These are phyloP conservation scores for Ceratocystis alfenasii DNA, from an alignment of 2,329 filamentous ascomycete genomes.

Conservation along the genomic window DNA sequence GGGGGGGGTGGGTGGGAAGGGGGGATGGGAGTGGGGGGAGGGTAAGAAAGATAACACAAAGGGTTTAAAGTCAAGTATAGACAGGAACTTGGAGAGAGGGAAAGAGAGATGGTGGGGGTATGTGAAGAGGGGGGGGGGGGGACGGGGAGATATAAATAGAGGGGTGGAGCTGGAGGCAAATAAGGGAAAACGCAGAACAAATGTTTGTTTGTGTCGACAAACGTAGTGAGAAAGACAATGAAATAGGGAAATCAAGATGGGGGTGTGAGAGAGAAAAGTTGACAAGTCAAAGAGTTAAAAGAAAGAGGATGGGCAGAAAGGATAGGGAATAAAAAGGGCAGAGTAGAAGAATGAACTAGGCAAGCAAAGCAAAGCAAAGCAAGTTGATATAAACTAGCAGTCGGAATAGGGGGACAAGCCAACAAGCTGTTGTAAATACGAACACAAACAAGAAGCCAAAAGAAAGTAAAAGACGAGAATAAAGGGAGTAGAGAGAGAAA, in stretches of 20 bases:
- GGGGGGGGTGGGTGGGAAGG: too few relatives aligned
- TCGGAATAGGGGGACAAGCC: not conserved
- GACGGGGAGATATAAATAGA: not conserved
- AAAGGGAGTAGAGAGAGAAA: not conserved
- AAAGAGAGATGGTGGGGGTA: not conserved
- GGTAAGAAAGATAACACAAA: not conserved
- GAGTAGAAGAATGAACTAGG: not conserved
- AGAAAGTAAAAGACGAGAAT: not conserved
- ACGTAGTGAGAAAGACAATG: not conserved
- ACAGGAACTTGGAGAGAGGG: not conserved
- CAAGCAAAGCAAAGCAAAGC: too few relatives aligned
- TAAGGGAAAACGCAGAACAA: not conserved
- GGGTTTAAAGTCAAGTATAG: not conserved
- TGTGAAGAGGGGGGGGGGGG: not conserved
- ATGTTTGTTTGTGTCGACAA: not conserved
- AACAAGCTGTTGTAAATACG: not conserved
- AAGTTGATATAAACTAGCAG: not conserved
- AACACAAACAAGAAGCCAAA: not conserved
- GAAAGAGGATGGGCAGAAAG: too few relatives aligned
- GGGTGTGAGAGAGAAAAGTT: too few relatives aligned
- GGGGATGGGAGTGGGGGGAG: too few relatives aligned
- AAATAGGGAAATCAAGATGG: too few relatives aligned
- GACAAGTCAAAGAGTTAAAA: too few relatives aligned
- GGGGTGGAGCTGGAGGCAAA: not conserved
- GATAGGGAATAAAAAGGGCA: not conserved